Conservation (phyloP, 225 moss, liverwort and hornwort genomes). For the Straminergon stramineum region DNA sequence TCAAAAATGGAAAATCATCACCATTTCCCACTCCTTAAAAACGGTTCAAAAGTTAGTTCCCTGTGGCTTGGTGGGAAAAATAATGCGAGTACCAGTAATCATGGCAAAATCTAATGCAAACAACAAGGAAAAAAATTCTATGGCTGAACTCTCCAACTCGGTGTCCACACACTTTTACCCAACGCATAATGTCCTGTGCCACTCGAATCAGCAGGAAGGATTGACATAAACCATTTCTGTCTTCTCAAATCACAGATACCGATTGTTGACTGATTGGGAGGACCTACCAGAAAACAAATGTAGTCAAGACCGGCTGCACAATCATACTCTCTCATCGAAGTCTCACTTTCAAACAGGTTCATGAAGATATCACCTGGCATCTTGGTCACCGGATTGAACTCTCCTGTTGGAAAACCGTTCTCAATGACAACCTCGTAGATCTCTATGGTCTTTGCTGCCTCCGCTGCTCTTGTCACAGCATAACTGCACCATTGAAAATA, state of each 20-base stretch:
- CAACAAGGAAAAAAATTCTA: neutral
- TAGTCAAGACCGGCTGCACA: conserved; percentile 22
- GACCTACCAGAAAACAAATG: conserved; percentile 33
- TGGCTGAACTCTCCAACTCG: conserved; percentile 8
- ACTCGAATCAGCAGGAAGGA: conserved; percentile 19
- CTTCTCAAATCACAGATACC: conserved; percentile 35
- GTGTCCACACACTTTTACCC: conserved; percentile 31
- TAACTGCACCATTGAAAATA: conserved; percentile 2
- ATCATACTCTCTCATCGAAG: conserved; percentile 28
- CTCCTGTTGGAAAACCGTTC: conserved; percentile 36
- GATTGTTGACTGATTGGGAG: conserved; percentile 33
- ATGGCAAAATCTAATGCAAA: neutral
- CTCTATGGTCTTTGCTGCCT: conserved; percentile 28
- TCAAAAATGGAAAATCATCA: neutral
- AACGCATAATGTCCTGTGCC: conserved; percentile 17
- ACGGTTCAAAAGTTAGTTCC: neutral
- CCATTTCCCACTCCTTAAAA: neutral
- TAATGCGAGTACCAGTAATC: neutral
- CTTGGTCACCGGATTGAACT: conserved; percentile 29
- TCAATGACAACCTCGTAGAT: conserved; percentile 39
- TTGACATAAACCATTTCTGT: conserved; percentile 41
- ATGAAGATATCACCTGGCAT: conserved; percentile 37
- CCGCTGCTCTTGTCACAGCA: conserved; percentile 29
- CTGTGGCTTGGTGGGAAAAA: neutral
- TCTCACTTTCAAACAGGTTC: conserved; percentile 36